A percentile compares a stretch with the other conserved stretches of the same genome.
Evolutionary conservation across 1,284 basidiomycete species (phyloP).

Genomic region (Melanopsichium pennsylvanicum): DNA sequence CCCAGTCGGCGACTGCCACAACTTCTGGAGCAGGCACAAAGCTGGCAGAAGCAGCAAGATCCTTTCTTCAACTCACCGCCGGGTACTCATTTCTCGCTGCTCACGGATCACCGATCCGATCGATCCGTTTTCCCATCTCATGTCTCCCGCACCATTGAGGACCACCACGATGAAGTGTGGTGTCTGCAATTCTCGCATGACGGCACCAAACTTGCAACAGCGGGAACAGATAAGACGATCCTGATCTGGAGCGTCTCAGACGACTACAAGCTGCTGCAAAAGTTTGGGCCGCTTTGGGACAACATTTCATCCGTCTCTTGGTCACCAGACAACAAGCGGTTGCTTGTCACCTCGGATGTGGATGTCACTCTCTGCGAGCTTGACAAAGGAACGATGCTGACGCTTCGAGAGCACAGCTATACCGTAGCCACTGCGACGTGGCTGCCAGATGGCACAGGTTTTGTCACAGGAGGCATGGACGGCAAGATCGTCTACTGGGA

Average conservation of each 20-base stretch:
- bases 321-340: conserved; percentile 52
- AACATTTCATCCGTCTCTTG: conserved; percentile 70
- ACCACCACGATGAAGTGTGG: conserved; percentile 94
- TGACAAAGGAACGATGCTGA: conserved; percentile 13
- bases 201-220: conserved; percentile 83
- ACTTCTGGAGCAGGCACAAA: conserved; percentile 84
- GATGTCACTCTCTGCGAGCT: conserved; percentile 52
- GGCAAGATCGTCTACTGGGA: conserved; percentile 83
- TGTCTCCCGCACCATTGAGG: conserved; percentile 73
- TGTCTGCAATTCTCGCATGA: conserved; percentile 91
- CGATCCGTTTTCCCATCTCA: conserved; percentile 83
- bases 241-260: conserved; percentile 77
- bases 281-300: conserved; percentile 46
- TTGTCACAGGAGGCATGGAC: conserved; percentile 89
- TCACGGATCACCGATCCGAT: conserved; percentile 83
- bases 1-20: conserved; percentile 85
- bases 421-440: conserved; percentile 86
- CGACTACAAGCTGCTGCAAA: conserved; percentile 38
- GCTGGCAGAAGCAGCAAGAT: conserved; percentile 71
- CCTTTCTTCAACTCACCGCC: conserved; percentile 58
- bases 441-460: conserved; percentile 86
- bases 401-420: conserved; percentile 77
- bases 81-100: conserved; percentile 76
- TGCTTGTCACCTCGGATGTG: conserved; percentile 49
- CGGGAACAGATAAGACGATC: conserved; percentile 83